phyloP scores from a whole-genome alignment of 768 basidiomycete genomes.

The Epithele typhae region DNA sequence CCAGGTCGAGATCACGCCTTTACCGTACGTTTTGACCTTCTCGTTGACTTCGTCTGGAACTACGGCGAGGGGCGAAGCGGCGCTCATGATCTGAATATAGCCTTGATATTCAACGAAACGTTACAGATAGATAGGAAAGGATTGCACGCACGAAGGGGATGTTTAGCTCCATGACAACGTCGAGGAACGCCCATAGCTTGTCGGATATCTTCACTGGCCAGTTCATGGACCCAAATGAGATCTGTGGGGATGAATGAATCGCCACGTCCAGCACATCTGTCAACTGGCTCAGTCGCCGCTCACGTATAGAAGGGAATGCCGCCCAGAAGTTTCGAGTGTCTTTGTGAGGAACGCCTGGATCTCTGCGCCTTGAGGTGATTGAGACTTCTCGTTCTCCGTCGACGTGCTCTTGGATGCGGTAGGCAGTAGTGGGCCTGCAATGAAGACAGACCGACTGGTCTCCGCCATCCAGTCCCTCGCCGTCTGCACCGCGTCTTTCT shows the following conservation, averaged over 20 bases:
- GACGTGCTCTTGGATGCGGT: background rate
- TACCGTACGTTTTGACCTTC: slow-evolving; percentile 8
- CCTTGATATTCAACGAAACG: background rate
- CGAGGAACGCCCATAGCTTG: slow-evolving; percentile 20
- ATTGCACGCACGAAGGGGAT: slow-evolving; percentile 20
- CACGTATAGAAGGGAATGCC: slow-evolving; percentile 20
- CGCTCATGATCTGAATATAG: slow-evolving; percentile 16
- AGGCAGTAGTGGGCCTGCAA: slow-evolving; percentile 15
- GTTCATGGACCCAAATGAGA: slow-evolving; percentile 21
- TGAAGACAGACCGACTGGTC: slow-evolving; percentile 8
- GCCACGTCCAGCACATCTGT: too few relatives aligned
- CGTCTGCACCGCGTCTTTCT: slow-evolving; percentile 13
- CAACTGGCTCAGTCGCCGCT: slow-evolving; percentile 1
- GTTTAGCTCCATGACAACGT: slow-evolving; percentile 18
- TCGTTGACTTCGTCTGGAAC: slow-evolving; percentile 1
- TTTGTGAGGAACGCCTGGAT: slow-evolving; percentile 15
- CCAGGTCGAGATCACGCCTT: slow-evolving; percentile 9
- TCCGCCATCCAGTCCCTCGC: slow-evolving; percentile 12
- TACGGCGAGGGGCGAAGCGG: slow-evolving; percentile 11
- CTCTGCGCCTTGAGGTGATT: slow-evolving; percentile 6
- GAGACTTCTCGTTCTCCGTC: slow-evolving; percentile 8
- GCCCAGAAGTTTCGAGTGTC: slow-evolving; percentile 11
- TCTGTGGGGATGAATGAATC: slow-evolving; percentile 1
- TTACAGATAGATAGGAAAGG: background rate
- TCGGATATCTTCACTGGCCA: slow-evolving; percentile 19